Percentiles rank a stretch among this genome's conserved stretches.
These are phyloP conservation scores for Chaetomidium leptoderma DNA, from an alignment of 495 filamentous ascomycete species.

Conservation along the genomic window DNA sequence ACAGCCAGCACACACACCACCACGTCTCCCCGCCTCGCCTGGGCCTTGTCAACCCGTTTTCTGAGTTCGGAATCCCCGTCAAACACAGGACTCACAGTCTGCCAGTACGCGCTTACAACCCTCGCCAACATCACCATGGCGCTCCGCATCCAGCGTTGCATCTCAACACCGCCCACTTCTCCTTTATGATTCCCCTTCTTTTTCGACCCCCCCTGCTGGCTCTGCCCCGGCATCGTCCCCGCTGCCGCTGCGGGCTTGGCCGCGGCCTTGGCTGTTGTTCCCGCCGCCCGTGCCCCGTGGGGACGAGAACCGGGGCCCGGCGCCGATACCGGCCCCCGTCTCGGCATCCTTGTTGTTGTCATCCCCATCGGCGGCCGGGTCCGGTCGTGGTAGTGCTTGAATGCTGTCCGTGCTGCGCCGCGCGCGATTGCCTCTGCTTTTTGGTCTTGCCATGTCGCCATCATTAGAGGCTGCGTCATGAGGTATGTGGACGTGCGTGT, in stretches of 20 bases:
- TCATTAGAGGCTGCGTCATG: not conserved
- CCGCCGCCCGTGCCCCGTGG: slow-evolving; percentile 6
- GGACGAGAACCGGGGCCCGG: not conserved
- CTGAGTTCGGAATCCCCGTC: slow-evolving; percentile 27
- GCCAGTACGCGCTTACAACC: slow-evolving; percentile 28
- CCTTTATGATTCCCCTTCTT: not conserved
- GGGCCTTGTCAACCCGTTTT: slow-evolving; percentile 15
- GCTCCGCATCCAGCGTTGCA: not conserved
- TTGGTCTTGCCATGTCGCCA: not conserved
- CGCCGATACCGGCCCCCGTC: slow-evolving; percentile 13
- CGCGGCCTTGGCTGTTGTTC: slow-evolving; percentile 9
- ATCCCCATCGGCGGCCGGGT: not conserved
- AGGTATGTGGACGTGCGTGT: slow-evolving; percentile 22
- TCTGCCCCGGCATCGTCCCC: not conserved
- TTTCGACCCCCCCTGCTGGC: not conserved
- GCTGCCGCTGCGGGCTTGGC: slow-evolving; percentile 6
- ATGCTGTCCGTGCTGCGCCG: slow-evolving; percentile 29
- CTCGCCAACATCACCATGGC: slow-evolving; percentile 12
- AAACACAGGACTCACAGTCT: slow-evolving; percentile 29
- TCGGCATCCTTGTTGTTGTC: not conserved
- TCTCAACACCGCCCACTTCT: not conserved
- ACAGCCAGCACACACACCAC: slow-evolving; percentile 23
- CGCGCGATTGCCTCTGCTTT: slow-evolving; percentile 24
- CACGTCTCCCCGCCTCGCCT: slow-evolving; percentile 25
- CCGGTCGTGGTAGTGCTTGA: slow-evolving; percentile 11